These are phyloP conservation scores for Perkinsus chesapeaki DNA, from an alignment of 169 alveolate genomes.

Conservation along the genomic window DNA sequence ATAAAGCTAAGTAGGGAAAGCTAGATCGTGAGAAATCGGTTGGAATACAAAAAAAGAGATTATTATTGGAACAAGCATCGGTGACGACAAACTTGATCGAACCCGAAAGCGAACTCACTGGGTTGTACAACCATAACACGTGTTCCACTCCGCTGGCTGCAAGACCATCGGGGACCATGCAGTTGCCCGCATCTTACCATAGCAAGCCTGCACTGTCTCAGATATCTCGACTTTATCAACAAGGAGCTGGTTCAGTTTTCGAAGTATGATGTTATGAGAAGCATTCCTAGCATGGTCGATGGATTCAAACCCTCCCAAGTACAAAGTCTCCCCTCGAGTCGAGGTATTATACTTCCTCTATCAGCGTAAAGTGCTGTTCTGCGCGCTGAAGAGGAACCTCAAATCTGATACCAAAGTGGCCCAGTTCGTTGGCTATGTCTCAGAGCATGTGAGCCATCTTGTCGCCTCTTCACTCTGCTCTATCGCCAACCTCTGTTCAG, in stretches of 20 bases:
- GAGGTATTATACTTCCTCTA: constrained; percentile 20
- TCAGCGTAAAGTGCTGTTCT: constrained; percentile 94
- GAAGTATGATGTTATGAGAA: constrained; percentile 91
- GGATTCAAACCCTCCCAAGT: constrained; percentile 89
- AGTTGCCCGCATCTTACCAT: background rate
- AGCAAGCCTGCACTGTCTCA: constrained; percentile 17
- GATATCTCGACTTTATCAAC: constrained; percentile 90
- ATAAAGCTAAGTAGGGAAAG: no score
- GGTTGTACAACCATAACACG: no score
- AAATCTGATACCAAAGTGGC: constrained; percentile 91
- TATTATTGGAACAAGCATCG: no score
- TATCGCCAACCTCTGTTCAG: constrained; percentile 77
- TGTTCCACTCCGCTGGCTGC: no score
- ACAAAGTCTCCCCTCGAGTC: background rate
- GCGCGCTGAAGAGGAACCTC: constrained; percentile 90
- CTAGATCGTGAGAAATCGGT: no score
- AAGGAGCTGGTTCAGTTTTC: constrained; percentile 96
- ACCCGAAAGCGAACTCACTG: no score
- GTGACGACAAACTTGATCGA: no score
- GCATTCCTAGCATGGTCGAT: constrained; percentile 95
- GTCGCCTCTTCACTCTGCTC: background rate
- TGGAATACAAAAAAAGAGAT: no score
- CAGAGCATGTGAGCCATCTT: background rate
- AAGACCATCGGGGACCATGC: no score
- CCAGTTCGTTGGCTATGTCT: constrained; percentile 55